A percentile compares a stretch with the other conserved stretches of the same genome.
These are phyloP conservation scores for Moricandia arvensis DNA, from an alignment of 345 rosid genomes.

Conservation along the genomic window DNA sequence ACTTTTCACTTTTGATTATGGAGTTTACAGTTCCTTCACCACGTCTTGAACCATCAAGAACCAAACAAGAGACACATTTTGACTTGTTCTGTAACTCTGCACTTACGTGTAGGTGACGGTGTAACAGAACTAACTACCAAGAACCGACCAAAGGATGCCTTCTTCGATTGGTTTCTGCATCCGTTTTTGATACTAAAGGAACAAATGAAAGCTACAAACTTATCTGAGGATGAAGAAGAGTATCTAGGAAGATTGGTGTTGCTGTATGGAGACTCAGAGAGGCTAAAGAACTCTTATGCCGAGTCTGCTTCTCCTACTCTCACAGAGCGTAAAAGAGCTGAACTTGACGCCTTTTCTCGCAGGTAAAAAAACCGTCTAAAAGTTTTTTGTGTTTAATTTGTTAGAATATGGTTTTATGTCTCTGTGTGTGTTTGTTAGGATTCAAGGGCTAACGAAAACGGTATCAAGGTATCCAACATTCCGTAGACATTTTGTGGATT, in stretches of 20 bases:
- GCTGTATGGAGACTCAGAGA: constrained; percentile 56
- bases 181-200: constrained; percentile 87
- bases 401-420: background rate
- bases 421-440: constrained; percentile 40
- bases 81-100: background rate
- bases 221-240: constrained; percentile 72
- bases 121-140: constrained; percentile 61
- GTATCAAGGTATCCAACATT: constrained; percentile 82
- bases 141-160: constrained; percentile 79
- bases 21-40: too few relatives aligned
- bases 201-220: constrained; percentile 77
- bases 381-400: background rate
- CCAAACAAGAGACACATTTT: background rate
- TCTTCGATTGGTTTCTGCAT: constrained; percentile 89
- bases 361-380: constrained; percentile 45
- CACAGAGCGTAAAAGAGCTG: constrained; percentile 77
- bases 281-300: constrained; percentile 49
- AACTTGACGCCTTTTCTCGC: constrained; percentile 90
- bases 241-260: constrained; percentile 75
- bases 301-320: constrained; percentile 56
- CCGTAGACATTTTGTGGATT: constrained; percentile 53
- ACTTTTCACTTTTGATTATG: too few relatives aligned
- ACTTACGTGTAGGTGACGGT: constrained; percentile 49
- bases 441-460: constrained; percentile 77
- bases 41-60: constrained; percentile 2